A percentile compares a stretch with the other conserved stretches of the same genome.
Conservation (phyloP, 139 green algal species). For the Micractinium sp. region DNA sequence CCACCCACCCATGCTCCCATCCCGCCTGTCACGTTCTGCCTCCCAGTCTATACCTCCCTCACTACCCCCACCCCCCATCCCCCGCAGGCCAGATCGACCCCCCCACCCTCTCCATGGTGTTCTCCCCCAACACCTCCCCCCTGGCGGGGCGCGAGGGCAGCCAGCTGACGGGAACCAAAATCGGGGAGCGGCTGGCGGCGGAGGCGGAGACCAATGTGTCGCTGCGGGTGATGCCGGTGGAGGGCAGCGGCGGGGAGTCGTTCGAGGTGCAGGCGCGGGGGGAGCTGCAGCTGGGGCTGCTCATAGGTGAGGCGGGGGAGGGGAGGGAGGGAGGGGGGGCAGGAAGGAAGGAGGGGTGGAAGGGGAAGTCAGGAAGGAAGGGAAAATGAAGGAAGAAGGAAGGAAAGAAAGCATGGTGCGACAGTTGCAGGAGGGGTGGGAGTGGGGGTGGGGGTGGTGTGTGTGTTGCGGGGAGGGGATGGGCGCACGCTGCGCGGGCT, state of each 20-base stretch:
- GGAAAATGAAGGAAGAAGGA: background rate
- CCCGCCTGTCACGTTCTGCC: background rate
- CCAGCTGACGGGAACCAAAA: constrained; percentile 82
- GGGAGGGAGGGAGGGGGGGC: constrained; percentile 34
- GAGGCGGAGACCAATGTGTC: constrained; percentile 89
- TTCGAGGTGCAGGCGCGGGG: constrained; percentile 88
- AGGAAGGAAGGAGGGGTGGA: background rate
- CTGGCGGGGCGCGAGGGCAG: constrained; percentile 74
- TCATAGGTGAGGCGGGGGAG: constrained; percentile 82
- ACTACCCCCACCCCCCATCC: background rate
- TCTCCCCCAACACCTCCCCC: constrained; percentile 87
- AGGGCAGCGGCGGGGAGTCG: constrained; percentile 44
- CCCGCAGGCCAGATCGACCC: constrained; percentile 79
- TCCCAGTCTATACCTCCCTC: background rate
- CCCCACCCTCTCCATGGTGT: constrained; percentile 90
- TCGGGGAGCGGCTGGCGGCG: constrained; percentile 78
- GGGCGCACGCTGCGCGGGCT: too few species aligned
- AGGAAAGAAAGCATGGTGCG: too few species aligned
- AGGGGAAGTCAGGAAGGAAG: too few species aligned
- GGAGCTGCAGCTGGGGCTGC: constrained; percentile 91
- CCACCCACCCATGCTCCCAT: background rate
- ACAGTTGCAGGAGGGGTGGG: background rate
- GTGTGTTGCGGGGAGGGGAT: background rate
- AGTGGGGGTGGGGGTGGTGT: background rate
- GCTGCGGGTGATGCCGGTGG: constrained; percentile 54